Base-by-base conservation (phyloP, 257 asterid species). In the Plantago ovata region DNA sequence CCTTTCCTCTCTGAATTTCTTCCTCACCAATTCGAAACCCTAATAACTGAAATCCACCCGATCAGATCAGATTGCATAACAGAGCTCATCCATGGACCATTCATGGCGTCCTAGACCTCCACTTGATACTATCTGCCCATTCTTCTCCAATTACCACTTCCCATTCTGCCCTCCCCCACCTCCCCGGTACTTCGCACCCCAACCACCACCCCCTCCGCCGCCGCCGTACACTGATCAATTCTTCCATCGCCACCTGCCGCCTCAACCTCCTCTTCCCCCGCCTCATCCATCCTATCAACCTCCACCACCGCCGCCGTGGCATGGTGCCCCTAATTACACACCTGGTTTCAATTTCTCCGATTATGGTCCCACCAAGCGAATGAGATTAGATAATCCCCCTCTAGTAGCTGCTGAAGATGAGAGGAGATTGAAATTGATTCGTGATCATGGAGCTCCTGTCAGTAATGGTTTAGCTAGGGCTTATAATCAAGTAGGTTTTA, bases 341-440 rank as follows among this genome's bases (percentile, higher is more conserved):
- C n/a, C n/a, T n/a, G n/a, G n/a, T n/a, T n/a, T 28, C 68, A 75
- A 72, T 77, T 67, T 21, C 42, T 72, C 65, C 48, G 65, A 59
- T n/a, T n/a, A n/a, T n/a, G n/a, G n/a, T n/a, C n/a, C n/a, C n/a
- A n/a, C n/a, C n/a, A n/a, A n/a, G n/a, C n/a, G n/a, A n/a, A n/a
- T n/a, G n/a, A n/a, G n/a, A n/a, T n/a, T n/a, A n/a, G n/a, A n/a
- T n/a, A n/a, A n/a, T n/a, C n/a, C n/a, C n/a, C n/a, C n/a, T n/a
- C n/a, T n/a, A n/a, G n/a, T n/a, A n/a, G n/a, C n/a, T 56, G 59
- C 73, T 11, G 96, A 88, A 10, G 84, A 84, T 21, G 84, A 82
- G 69, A 82, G 97, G 70, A 77, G 96, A 68, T 73, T 92, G 71
- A 74, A 72, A 66, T 65, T 92, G 73, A 88, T 88, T 61, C 86